These are phyloP conservation scores for Heimioporus punctisporus DNA, from an alignment of 1,284 basidiomycete species.

Conservation along the genomic window DNA sequence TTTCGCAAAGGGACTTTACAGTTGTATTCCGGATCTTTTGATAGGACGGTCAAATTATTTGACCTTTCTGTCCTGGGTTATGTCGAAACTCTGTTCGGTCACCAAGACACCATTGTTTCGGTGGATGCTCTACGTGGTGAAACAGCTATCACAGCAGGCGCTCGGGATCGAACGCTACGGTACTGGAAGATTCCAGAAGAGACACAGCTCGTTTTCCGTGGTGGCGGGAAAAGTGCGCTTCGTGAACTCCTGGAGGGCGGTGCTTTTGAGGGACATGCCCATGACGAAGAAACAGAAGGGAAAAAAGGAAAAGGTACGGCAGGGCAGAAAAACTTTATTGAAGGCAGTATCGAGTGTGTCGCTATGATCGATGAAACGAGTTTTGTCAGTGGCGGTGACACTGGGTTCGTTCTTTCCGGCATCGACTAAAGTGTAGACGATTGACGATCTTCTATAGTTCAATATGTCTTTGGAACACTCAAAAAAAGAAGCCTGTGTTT, in stretches of 20 bases:
- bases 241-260: constrained; percentile 85
- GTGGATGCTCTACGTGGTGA: constrained; percentile 86
- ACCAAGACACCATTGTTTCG: constrained; percentile 87
- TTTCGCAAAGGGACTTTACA: constrained; percentile 88
- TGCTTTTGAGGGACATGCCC: constrained; percentile 47
- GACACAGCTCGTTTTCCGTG: constrained; percentile 94
- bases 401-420: constrained; percentile 63
- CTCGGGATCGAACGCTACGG: constrained; percentile 88
- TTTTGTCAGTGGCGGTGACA: constrained; percentile 95
- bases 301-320: constrained; percentile 40
- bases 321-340: constrained; percentile 64
- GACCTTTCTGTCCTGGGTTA: constrained; percentile 75
- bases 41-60: constrained; percentile 92
- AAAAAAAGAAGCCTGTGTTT: constrained; percentile 96
- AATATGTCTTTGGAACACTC: constrained; percentile 91
- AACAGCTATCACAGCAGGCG: constrained; percentile 87
- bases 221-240: constrained; percentile 82
- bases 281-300: constrained; percentile 47
- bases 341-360: constrained; percentile 92
- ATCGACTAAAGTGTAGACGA: background rate
- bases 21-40: constrained; percentile 88
- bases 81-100: constrained; percentile 97
- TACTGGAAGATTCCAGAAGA: constrained; percentile 99
- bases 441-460: constrained; percentile 51
- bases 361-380: constrained; percentile 95